Evolutionary conservation across 768 basidiomycete genomes (phyloP), one percentile per base, ranked within the genome.

Genomic region (Astraeus odoratus): DNA sequence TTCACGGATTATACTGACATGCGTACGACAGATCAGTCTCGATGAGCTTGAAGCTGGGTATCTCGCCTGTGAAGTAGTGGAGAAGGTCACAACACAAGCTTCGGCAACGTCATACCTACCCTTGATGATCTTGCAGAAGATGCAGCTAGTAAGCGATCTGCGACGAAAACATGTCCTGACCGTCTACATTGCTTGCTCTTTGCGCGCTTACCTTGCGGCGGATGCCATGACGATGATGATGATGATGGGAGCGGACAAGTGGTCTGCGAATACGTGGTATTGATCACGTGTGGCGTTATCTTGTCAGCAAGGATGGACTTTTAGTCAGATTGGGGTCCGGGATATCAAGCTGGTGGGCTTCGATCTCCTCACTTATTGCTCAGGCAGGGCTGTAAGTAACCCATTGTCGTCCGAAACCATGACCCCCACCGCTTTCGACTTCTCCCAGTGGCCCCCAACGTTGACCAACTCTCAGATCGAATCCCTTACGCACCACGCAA

Each of bases 91-190:
- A 38, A 38, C 19, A n/a, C 24, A 24, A n/a, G n/a, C n/a, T n/a
- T n/a, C n/a, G n/a, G n/a, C n/a, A n/a, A n/a, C n/a, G n/a, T n/a
- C n/a, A n/a, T 27, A 51, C 65, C 22, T 37, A 81, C 92, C 88
- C 69, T 88, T 88, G 70, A 93, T 76, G 64, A 97, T 96, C 70
- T 84, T 96, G 76, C 95, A 98, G 71, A 96, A 97, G 57, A 97
- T 67, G 65, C 93, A 96, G 19, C 63, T 64, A 5, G 80, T 73
- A 42, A 84, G 70, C 39, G 69, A 68, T 56, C 83, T 83, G 45
- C 42, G 12, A 9, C 3, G 0, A n/a, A 3, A 3, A 61, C n/a
- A 49, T 38, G 16, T n/a, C 3, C 37, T n/a, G n/a, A 39, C 7
- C n/a, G 3, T 18, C 2, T 24, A 31, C n/a, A 0, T 0, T 12